Evolutionary conservation across 495 filamentous ascomycete species (phyloP).

Genomic region (Penicillium dipodomyicola): DNA sequence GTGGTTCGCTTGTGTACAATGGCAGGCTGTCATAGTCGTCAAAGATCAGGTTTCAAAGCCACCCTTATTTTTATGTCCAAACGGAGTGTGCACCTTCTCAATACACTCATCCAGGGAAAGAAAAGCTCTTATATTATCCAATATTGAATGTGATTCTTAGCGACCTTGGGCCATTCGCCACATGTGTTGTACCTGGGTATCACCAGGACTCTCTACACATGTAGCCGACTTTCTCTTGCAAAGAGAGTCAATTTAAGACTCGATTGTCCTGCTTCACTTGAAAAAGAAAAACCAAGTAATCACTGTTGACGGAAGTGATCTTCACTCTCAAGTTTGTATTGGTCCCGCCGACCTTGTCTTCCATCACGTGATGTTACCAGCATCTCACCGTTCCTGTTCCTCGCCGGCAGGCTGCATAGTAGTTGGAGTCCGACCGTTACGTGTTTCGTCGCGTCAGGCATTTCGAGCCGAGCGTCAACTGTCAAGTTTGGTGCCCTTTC

Average conservation of each 20-base stretch:
- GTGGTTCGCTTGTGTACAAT: background rate
- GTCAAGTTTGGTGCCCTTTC: background rate
- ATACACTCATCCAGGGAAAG: too few relatives aligned
- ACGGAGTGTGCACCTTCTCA: too few relatives aligned
- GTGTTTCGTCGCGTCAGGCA: conserved; percentile 9
- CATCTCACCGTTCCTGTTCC: conserved; percentile 9
- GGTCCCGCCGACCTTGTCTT: background rate
- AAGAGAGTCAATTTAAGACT: background rate
- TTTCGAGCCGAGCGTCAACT: background rate
- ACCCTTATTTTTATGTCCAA: background rate
- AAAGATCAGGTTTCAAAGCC: background rate
- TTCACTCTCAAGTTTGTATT: background rate
- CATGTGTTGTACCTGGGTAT: background rate
- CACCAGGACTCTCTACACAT: background rate
- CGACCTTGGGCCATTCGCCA: too few relatives aligned
- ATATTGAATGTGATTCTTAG: background rate
- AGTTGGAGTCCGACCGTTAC: conserved; percentile 5
- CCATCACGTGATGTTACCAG: conserved; percentile 4
- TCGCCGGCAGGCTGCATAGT: conserved; percentile 1
- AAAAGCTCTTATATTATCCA: too few relatives aligned
- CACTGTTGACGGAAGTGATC: background rate
- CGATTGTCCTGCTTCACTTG: background rate
- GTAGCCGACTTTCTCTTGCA: background rate
- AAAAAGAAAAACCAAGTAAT: background rate
- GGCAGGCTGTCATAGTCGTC: background rate